phyloP scores from a whole-genome alignment of 2,329 filamentous ascomycete genomes.

The Septoria petroselini region DNA sequence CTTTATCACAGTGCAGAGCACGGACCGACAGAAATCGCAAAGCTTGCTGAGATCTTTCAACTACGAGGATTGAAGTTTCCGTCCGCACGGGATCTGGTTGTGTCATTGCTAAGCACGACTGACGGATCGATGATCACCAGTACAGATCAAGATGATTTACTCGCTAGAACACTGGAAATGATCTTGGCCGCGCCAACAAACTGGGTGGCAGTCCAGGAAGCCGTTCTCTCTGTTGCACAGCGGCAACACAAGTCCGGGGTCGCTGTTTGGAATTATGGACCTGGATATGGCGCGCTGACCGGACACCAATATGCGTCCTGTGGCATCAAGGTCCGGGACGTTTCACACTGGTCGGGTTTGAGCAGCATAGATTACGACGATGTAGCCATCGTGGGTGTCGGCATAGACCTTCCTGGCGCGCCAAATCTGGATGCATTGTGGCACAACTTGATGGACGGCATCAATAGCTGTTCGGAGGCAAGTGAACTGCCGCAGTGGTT shows the following conservation, averaged over 20 bases:
- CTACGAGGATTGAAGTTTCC: background rate
- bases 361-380: background rate
- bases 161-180: conserved; percentile 9
- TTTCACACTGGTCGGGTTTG: background rate
- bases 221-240: conserved; percentile 2
- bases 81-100: conserved; percentile 1
- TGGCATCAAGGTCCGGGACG: conserved; percentile 7
- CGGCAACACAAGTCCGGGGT: background rate
- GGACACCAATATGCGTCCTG: background rate
- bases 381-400: conserved; percentile 14
- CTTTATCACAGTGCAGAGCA: conserved; percentile 9
- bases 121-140: conserved; percentile 8
- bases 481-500: background rate
- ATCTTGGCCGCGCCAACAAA: conserved; percentile 6
- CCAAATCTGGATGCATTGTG: conserved; percentile 7
- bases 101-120: conserved; percentile 4
- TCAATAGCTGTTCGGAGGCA: conserved; percentile 16
- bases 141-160: background rate
- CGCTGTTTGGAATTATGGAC: conserved; percentile 12
- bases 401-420: conserved; percentile 10
- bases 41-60: background rate
- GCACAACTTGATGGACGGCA: conserved; percentile 9
- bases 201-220: conserved; percentile 12
- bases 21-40: background rate
- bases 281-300: conserved; percentile 14